A percentile compares a stretch with the other conserved stretches of the same genome.
Conservation (phyloP, 495 filamentous ascomycete species). For the Glonium stellatum region DNA sequence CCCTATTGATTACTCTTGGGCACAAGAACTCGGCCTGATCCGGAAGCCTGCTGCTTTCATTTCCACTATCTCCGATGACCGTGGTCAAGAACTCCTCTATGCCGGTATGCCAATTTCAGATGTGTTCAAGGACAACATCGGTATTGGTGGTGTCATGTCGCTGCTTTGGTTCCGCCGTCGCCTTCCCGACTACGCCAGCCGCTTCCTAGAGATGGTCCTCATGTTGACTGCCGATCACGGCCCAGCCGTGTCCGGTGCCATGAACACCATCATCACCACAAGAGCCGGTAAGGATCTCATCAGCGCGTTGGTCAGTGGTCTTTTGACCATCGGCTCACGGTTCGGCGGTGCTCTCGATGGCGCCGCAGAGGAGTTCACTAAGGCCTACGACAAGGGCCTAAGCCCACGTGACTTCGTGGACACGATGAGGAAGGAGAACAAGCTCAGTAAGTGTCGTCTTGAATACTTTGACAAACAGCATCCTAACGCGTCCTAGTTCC, state of each 20-base stretch:
- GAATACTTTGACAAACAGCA: neutral
- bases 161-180: slow-evolving; percentile 99
- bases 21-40: slow-evolving; percentile 97
- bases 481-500: slow-evolving; percentile 56
- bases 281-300: slow-evolving; percentile 98
- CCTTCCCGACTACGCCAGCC: slow-evolving; percentile 90
- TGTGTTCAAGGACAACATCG: slow-evolving; percentile 97
- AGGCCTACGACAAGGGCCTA: slow-evolving; percentile 94
- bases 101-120: slow-evolving; percentile 99
- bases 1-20: slow-evolving; percentile 99
- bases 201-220: slow-evolving; percentile 99
- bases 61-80: slow-evolving; percentile 98
- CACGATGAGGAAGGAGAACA: slow-evolving; percentile 98
- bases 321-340: slow-evolving; percentile 93
- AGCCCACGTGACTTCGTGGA: slow-evolving; percentile 98
- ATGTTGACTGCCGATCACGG: slow-evolving; percentile 99
- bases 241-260: slow-evolving; percentile 96
- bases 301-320: slow-evolving; percentile 87
- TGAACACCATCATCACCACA: slow-evolving; percentile 99
- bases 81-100: slow-evolving; percentile 97
- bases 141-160: slow-evolving; percentile 99
- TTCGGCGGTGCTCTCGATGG: slow-evolving; percentile 98
- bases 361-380: slow-evolving; percentile 96
- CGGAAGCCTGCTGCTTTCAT: slow-evolving; percentile 99
- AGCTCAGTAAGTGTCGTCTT: slow-evolving; percentile 64